Evolutionary conservation across 2,329 filamentous ascomycete species (phyloP).

Genomic region (Monosporascus sp.): DNA sequence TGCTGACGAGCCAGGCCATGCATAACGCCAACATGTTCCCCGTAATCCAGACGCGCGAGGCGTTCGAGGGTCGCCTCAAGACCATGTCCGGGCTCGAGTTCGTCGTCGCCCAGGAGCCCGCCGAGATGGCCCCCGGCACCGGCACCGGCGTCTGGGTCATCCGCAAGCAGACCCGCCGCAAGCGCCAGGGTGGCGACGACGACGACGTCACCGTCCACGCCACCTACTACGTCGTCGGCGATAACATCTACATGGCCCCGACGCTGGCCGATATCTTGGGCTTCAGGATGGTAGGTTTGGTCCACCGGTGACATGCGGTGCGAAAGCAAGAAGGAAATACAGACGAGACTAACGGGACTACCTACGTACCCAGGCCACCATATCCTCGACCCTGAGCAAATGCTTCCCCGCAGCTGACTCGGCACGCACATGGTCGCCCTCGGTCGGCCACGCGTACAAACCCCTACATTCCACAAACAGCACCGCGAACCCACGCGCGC

Average conservation of each 20-base stretch:
- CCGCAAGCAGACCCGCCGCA: slow-evolving; percentile 59
- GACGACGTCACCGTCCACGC: slow-evolving; percentile 56
- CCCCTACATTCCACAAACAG: slow-evolving; percentile 21
- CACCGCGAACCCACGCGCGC: slow-evolving; percentile 18
- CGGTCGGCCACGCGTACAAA: slow-evolving; percentile 47
- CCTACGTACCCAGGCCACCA: slow-evolving; percentile 37
- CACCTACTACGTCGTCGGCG: slow-evolving; percentile 59
- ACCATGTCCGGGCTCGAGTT: slow-evolving; percentile 64
- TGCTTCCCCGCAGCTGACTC: slow-evolving; percentile 45
- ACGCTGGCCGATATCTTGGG: slow-evolving; percentile 54
- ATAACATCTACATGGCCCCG: slow-evolving; percentile 63
- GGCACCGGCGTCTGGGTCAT: slow-evolving; percentile 65
- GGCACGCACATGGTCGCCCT: slow-evolving; percentile 49
- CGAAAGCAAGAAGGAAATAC: too few species aligned
- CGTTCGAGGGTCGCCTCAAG: slow-evolving; percentile 56
- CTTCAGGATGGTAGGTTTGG: slow-evolving; percentile 47
- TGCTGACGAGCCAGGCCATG: slow-evolving; percentile 56
- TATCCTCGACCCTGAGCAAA: slow-evolving; percentile 50
- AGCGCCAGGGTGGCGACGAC: slow-evolving; percentile 45
- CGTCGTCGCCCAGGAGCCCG: slow-evolving; percentile 59
- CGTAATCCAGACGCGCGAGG: slow-evolving; percentile 54
- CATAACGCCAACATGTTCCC: slow-evolving; percentile 54
- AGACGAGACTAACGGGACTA: slow-evolving; percentile 1
- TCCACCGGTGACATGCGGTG: too few species aligned
- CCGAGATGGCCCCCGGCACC: slow-evolving; percentile 54